Evolutionary conservation across 768 basidiomycete genomes (phyloP), one percentile per base, ranked within the genome.

Genomic region (Tulasnella sp.): DNA sequence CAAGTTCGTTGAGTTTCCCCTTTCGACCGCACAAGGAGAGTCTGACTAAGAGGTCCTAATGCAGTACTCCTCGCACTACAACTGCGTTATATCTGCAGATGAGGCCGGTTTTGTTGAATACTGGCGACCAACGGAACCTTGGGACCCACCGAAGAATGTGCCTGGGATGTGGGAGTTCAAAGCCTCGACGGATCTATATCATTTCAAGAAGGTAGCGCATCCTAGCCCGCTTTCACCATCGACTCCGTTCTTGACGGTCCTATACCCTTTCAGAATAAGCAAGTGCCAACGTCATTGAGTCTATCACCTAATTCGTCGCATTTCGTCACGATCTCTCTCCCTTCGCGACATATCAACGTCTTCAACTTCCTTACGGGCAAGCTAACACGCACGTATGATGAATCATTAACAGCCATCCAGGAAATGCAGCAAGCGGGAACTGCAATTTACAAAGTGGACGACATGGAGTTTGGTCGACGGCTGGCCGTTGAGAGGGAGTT

Each of bases 401-500:
- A 99, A 80, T 94, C 92, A 0, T 84, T 98, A 6, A 82, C 86
- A 35, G 95, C 97, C 0, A 91, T 95, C 42, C 93, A 96, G 78
- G 95, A 98, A 80, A 98, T 99, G 95, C 97, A 99, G 79, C 97
- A 98, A 79, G 95, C 95, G 1, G 96, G 95, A 0, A 97, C 97
- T 4, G 90, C 92, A 0, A 86, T 93, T 22, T 92, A 90, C 80
- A 90, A 88, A 76, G 88, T 98, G 19, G 97, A 99, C 69, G 95
- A 98, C 80, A 99, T 99, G 97, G 97, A 99, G 79, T 98, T 99
- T 77, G 95, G 96, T n/a, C 84, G 96, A 72, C 86, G 96, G n/a
- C 82, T 98, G 74, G 96, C 96, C 3, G 83, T 89, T 36, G 97
- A 99, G 80, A 84, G 92, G 74, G 97, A 98, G 77, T 80, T 99